Evolutionary conservation across 2,329 filamentous ascomycete genomes (phyloP), one percentile per base, ranked within the genome.

Genomic region (Colletotrichum gloeosporioides): DNA sequence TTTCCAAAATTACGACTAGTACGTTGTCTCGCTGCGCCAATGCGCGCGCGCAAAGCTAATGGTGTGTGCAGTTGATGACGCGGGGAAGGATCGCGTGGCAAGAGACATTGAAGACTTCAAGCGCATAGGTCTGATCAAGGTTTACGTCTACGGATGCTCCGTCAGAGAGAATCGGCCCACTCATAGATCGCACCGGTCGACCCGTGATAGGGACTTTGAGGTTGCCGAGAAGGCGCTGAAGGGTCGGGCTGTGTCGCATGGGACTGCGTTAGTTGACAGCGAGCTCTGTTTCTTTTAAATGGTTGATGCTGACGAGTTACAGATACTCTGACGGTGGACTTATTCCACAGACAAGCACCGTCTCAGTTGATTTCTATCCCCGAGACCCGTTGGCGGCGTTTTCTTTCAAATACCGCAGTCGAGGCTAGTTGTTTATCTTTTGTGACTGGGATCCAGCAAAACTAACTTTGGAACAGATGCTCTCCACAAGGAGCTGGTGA

Each of bases 391-490:
- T 77, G 18, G 75, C 71, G 25, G 44, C 64, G 27, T 81, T 80
- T 65, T 77, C 31, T 39, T 82, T 82, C 74, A 79, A 79, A 31
- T 82, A 82, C 53, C 76, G 80, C 18, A 15, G 80, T 78, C 25
- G 68, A 71, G 34, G 75, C 80, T 80, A 73, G 22, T 77, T 4
- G 36, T 12, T 8, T 27, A 9, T 12, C 22, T 53, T 8, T 5
- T 1, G 3, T 13, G 6, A 3, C 15, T 18, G 8, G 7, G 9
- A 10, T 18, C 2, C 8, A 13, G 8, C 18, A 15, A 18, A 29
- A 22, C 71, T 74, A 22, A 74, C 70, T 36, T 25, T 39, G 8
- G 13, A 13, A 8, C 12, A 80, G 80, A 78, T 34, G 78, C 80
- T 16, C 77, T 81, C 8, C 71, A 79, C 44, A 62, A 67, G 15